Evolutionary conservation across 106 monocot species (phyloP), one percentile per base, ranked within the genome.

Genomic region (Hemerocallis citrina): DNA sequence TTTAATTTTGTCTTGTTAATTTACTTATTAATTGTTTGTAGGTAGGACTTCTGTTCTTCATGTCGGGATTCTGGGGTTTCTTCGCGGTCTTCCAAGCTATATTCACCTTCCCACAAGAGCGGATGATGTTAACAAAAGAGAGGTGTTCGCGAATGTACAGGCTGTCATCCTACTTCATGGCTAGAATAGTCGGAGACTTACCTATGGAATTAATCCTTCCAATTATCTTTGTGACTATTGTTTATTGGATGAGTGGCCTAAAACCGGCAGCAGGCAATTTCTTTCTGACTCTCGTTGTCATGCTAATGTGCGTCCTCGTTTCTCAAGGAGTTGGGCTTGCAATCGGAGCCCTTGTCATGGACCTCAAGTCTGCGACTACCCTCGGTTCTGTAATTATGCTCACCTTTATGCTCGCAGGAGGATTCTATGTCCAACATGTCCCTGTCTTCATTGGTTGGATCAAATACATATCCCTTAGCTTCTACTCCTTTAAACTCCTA

Each of bases 41-140:
- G 83, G 25, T 68, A 0, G 89, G 89, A 0, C 72, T 90, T 4
- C 24, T 90, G 3, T 90, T 73, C 79, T 85, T 78, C 74, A 36
- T 67, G 1, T 22, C 38, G 0, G 70, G 72, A 30, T 81, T 85
- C 73, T 85, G 81, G 81, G 45, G 48, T 9, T 79, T 79, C 81
- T 63, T 52, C 54, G 78, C 89, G 0, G 22, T 81, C 8, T 90
- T 65, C 62, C 55, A 85, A 57, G 75, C 80, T 1, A 72, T 85
- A 21, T 85, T 85, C 69, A 57, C 79, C 3, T 85, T 85, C 69
- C 80, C 85, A 5, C 85, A 80, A 21, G 85, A 85, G 30, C 67
- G 80, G 0, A 64, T 72, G 17, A 70, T 85, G 34, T 42, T 79
- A 34, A 47, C 34, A 5, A 85, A 85, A 54, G 84, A 85, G 63